Percentiles rank a stretch among this genome's conserved stretches.
phyloP scores from a whole-genome alignment of 257 asterid genomes.

The Plectranthus barbatus region DNA sequence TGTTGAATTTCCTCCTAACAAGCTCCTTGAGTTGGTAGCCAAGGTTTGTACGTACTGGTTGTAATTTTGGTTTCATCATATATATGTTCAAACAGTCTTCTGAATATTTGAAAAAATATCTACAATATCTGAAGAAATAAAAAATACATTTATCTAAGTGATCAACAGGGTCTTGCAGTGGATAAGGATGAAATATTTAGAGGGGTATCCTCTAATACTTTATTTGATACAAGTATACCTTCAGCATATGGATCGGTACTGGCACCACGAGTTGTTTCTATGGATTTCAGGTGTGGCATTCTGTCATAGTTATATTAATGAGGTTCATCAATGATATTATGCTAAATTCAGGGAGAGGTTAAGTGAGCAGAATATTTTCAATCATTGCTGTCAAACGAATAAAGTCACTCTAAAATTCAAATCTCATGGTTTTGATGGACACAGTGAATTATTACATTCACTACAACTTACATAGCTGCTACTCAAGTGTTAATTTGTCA shows the following conservation, averaged over 20 bases:
- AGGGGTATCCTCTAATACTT: slow-evolving; percentile 40
- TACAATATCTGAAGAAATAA: neutral
- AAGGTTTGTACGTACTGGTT: slow-evolving; percentile 45
- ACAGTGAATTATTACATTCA: too few relatives aligned
- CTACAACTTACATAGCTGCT: too few relatives aligned
- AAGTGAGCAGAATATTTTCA: too few relatives aligned
- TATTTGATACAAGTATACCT: slow-evolving; percentile 45
- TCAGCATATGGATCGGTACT: slow-evolving; percentile 59
- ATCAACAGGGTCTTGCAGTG: slow-evolving; percentile 85
- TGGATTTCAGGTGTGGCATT: slow-evolving; percentile 65
- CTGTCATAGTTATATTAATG: neutral
- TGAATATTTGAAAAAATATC: neutral
- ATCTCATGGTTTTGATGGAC: too few relatives aligned
- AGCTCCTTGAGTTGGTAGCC: slow-evolving; percentile 74
- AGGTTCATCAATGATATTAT: neutral
- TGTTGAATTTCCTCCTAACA: slow-evolving; percentile 68
- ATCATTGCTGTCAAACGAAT: too few relatives aligned
- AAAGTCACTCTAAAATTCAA: too few relatives aligned
- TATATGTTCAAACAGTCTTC: slow-evolving; percentile 5
- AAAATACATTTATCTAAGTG: slow-evolving; percentile 23
- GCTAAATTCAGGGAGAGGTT: neutral
- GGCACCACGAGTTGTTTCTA: slow-evolving; percentile 45
- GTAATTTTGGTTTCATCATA: neutral
- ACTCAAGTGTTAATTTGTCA: too few relatives aligned
- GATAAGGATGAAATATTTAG: slow-evolving; percentile 64